Evolutionary conservation across 2,329 filamentous ascomycete genomes (phyloP).

Genomic region (Pseudodiploospora longispora): DNA sequence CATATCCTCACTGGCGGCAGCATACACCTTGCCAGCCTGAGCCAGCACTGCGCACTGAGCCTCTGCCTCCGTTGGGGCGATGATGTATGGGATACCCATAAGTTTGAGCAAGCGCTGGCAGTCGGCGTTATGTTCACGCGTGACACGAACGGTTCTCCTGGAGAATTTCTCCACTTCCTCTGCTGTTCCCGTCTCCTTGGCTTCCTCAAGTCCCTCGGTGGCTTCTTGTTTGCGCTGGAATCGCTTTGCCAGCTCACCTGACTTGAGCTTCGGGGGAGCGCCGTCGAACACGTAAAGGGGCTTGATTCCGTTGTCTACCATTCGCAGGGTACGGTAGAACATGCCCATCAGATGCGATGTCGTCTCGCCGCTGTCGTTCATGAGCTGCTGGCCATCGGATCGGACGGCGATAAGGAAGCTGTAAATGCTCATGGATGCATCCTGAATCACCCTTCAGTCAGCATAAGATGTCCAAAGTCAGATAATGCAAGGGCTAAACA

Average conservation of each 20-base stretch:
- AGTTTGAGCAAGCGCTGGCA: slow-evolving; percentile 84
- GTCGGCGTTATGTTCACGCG: slow-evolving; percentile 92
- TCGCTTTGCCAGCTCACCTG: slow-evolving; percentile 90
- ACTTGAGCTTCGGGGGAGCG: slow-evolving; percentile 93
- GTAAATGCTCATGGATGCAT: slow-evolving; percentile 91
- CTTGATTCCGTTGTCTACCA: slow-evolving; percentile 98
- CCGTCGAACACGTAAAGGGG: slow-evolving; percentile 97
- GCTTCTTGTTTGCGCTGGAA: slow-evolving; percentile 93
- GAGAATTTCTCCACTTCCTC: slow-evolving; percentile 99
- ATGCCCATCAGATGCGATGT: slow-evolving; percentile 98
- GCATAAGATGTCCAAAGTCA: background rate
- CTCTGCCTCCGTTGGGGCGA: slow-evolving; percentile 94
- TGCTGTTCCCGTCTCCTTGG: slow-evolving; percentile 92
- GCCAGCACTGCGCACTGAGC: slow-evolving; percentile 91
- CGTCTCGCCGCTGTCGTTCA: slow-evolving; percentile 88
- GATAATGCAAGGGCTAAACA: slow-evolving; percentile 26
- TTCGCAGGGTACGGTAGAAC: slow-evolving; percentile 97
- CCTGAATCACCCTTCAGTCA: slow-evolving; percentile 15
- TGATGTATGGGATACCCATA: slow-evolving; percentile 93
- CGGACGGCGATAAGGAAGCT: slow-evolving; percentile 97
- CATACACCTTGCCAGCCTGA: slow-evolving; percentile 88
- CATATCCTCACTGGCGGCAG: slow-evolving; percentile 97
- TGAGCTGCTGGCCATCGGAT: slow-evolving; percentile 93
- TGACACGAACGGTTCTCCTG: slow-evolving; percentile 83
- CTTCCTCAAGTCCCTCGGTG: slow-evolving; percentile 82